Evolutionary conservation across 148 eudicot genomes (phyloP).

Genomic region (Camellia granthamiana): DNA sequence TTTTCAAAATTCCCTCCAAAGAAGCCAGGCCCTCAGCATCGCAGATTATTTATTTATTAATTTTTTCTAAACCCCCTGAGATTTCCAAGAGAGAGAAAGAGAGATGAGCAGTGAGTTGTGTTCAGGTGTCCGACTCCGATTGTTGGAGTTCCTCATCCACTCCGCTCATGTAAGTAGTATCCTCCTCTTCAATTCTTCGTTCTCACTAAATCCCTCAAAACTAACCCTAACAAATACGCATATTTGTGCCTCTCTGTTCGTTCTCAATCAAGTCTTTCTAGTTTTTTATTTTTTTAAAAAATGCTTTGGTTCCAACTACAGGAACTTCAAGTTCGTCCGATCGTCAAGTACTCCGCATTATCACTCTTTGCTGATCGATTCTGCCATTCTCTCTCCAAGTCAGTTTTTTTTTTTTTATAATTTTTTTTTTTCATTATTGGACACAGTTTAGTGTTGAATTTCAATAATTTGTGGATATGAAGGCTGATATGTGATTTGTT

Average conservation of each 20-base stretch:
- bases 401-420: slow-evolving; percentile 4
- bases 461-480: background rate
- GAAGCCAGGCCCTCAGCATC: background rate
- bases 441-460: background rate
- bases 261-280: background rate
- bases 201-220: too few species aligned
- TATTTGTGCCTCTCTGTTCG: background rate
- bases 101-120: slow-evolving; percentile 17
- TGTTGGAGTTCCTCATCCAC: slow-evolving; percentile 51
- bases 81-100: background rate
- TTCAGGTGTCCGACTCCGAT: slow-evolving; percentile 29
- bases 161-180: slow-evolving; percentile 33
- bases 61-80: too few species aligned
- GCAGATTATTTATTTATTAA: too few species aligned
- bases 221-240: background rate
- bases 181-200: background rate
- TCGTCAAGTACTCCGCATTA: slow-evolving; percentile 76
- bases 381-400: slow-evolving; percentile 43
- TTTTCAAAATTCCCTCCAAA: background rate
- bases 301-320: background rate
- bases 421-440: background rate
- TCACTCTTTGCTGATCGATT: slow-evolving; percentile 73
- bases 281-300: background rate
- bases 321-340: slow-evolving; percentile 48
- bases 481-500: background rate